phyloP scores from a whole-genome alignment of 2,329 filamentous ascomycete genomes.

The Phoma sp. region DNA sequence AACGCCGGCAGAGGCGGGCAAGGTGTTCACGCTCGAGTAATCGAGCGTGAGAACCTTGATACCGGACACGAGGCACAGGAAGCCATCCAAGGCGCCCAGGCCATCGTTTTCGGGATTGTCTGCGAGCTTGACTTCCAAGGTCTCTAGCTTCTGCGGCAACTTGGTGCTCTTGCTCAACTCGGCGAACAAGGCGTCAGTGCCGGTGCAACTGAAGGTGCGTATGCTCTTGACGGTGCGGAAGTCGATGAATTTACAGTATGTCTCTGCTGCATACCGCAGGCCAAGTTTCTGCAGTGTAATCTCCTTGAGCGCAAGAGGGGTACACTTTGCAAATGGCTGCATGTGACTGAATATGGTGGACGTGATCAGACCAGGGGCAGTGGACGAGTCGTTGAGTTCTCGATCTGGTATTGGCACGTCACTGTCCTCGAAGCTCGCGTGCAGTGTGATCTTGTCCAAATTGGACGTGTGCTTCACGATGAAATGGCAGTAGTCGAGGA shows the following conservation, averaged over 20 bases:
- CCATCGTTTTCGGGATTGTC: slow-evolving; percentile 57
- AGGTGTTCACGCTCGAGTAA: slow-evolving; percentile 48
- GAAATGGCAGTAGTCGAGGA: slow-evolving; percentile 53
- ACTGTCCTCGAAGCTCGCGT: slow-evolving; percentile 54
- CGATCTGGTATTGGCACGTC: slow-evolving; percentile 44
- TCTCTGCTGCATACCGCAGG: slow-evolving; percentile 55
- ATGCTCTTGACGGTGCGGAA: slow-evolving; percentile 53
- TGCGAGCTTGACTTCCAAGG: slow-evolving; percentile 55
- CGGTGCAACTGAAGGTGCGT: slow-evolving; percentile 53
- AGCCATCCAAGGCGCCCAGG: slow-evolving; percentile 55
- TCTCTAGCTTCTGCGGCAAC: slow-evolving; percentile 54
- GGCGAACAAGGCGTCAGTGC: slow-evolving; percentile 55
- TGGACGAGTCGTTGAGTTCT: slow-evolving; percentile 56
- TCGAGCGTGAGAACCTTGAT: slow-evolving; percentile 54
- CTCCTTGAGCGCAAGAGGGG: slow-evolving; percentile 52
- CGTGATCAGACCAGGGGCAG: slow-evolving; percentile 54
- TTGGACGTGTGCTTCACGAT: slow-evolving; percentile 50
- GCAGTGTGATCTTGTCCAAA: slow-evolving; percentile 56
- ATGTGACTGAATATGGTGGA: slow-evolving; percentile 56
- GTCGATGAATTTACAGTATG: slow-evolving; percentile 56
- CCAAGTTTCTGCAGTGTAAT: slow-evolving; percentile 55
- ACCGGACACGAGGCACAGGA: slow-evolving; percentile 55
- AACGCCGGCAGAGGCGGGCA: slow-evolving; percentile 54
- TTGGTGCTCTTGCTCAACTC: slow-evolving; percentile 54
- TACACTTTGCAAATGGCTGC: slow-evolving; percentile 55